Conservation (phyloP, 345 rosid genomes). For the Hypericum perforatum region DNA sequence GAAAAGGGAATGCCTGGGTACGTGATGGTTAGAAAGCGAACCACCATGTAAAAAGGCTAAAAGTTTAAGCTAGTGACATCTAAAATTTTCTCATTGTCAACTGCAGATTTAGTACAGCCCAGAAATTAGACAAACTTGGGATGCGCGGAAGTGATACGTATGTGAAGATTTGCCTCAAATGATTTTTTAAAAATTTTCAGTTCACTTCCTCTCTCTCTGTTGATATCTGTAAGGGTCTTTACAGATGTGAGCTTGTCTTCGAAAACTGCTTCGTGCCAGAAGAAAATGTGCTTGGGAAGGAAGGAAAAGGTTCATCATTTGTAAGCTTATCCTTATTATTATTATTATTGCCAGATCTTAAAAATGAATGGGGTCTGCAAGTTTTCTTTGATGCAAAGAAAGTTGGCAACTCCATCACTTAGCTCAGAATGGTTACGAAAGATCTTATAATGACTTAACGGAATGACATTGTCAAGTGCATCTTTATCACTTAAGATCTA, state of each 20-base stretch:
- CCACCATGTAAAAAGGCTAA: too few species aligned
- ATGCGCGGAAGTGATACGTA: constrained; percentile 99
- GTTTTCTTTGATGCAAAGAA: neutral
- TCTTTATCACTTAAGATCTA: too few species aligned
- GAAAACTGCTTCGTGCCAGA: constrained; percentile 83
- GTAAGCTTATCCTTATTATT: constrained; percentile 13
- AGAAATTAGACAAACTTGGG: constrained; percentile 92
- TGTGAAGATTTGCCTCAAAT: constrained; percentile 14
- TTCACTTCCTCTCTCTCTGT: constrained; percentile 7
- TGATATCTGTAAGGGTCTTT: constrained; percentile 25
- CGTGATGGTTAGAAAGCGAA: neutral
- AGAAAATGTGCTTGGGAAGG: constrained; percentile 76
- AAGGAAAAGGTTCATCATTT: constrained; percentile 75
- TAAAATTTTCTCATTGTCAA: constrained; percentile 11
- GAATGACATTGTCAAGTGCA: too few species aligned
- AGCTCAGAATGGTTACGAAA: too few species aligned
- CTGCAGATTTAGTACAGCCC: constrained; percentile 90
- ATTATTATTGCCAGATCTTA: neutral
- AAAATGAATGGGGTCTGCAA: constrained; percentile 1
- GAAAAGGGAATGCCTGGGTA: constrained; percentile 97
- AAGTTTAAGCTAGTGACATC: neutral
- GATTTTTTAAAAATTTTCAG: constrained; percentile 12
- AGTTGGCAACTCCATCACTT: neutral
- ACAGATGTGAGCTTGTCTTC: constrained; percentile 92
- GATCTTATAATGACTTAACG: too few species aligned